Conservation (phyloP, 768 basidiomycete species). For the Naganishia kalamii region DNA sequence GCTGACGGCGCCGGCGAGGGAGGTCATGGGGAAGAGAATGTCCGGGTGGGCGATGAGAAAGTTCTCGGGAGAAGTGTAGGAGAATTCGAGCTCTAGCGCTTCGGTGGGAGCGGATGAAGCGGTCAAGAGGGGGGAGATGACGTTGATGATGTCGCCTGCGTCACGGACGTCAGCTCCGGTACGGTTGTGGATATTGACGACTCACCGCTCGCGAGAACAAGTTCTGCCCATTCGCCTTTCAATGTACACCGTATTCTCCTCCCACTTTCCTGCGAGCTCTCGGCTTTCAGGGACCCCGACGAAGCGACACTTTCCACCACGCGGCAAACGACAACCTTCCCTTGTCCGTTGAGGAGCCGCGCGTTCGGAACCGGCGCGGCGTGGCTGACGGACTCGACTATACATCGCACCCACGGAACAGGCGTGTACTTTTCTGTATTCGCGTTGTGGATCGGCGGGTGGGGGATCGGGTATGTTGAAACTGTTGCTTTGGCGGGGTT, state of each 20-base stretch:
- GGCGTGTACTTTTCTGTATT: background rate
- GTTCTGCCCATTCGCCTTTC: slow-evolving; percentile 65
- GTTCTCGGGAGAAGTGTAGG: slow-evolving; percentile 54
- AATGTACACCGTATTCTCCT: slow-evolving; percentile 46
- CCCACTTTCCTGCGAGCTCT: slow-evolving; percentile 38
- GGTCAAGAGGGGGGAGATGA: slow-evolving; percentile 48
- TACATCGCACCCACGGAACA: background rate
- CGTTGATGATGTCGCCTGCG: slow-evolving; percentile 72
- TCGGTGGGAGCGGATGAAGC: background rate
- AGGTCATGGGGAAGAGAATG: slow-evolving; percentile 80
- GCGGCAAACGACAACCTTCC: background rate
- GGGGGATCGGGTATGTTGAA: background rate
- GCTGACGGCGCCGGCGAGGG: slow-evolving; percentile 71
- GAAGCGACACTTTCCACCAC: slow-evolving; percentile 52
- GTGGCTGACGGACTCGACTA: background rate
- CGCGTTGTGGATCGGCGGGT: background rate
- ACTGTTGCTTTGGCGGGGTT: background rate
- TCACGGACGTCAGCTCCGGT: background rate
- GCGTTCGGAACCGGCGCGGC: no score
- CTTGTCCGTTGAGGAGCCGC: background rate
- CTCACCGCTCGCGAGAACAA: slow-evolving; percentile 54
- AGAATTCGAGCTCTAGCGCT: slow-evolving; percentile 54
- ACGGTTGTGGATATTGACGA: slow-evolving; percentile 50
- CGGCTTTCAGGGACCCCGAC: no score
- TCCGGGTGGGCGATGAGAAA: slow-evolving; percentile 86